These are phyloP conservation scores for Pugionium dolabratum DNA, from an alignment of 345 rosid genomes.

Conservation along the genomic window DNA sequence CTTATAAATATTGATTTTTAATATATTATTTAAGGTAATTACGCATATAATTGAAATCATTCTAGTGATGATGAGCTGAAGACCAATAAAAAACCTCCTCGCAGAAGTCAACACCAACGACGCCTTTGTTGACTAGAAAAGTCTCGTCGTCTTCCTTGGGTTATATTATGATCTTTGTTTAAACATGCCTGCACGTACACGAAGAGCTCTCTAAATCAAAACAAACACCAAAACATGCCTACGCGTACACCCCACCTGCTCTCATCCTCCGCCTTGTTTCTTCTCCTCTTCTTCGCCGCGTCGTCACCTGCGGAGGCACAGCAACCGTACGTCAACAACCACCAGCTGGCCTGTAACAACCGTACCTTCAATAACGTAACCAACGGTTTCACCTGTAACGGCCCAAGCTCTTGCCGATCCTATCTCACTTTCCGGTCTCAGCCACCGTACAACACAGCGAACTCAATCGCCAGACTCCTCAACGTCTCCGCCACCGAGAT, in stretches of 20 bases:
- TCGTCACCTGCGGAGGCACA: conserved; percentile 43
- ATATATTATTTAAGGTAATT: too few relatives aligned
- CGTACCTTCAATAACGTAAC: conserved; percentile 42
- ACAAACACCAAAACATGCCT: conserved; percentile 12
- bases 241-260: conserved; percentile 25
- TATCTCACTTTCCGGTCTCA: conserved; percentile 75
- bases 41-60: too few relatives aligned
- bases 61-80: too few relatives aligned
- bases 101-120: conserved; percentile 24
- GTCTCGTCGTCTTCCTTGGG: conserved; percentile 28
- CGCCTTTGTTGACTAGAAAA: conserved; percentile 34
- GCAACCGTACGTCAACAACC: conserved; percentile 64
- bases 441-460: conserved; percentile 48
- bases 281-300: conserved; percentile 22
- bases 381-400: conserved; percentile 57
- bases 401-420: conserved; percentile 54
- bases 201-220: neutral
- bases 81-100: conserved; percentile 16
- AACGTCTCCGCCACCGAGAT: conserved; percentile 44
- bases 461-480: conserved; percentile 48
- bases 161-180: conserved; percentile 12
- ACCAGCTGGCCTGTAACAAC: conserved; percentile 50
- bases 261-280: neutral
- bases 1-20: too few relatives aligned
- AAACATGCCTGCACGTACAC: neutral